phyloP scores from a whole-genome alignment of 2,329 filamentous ascomycete species.

The Colletotrichum eleusines region DNA sequence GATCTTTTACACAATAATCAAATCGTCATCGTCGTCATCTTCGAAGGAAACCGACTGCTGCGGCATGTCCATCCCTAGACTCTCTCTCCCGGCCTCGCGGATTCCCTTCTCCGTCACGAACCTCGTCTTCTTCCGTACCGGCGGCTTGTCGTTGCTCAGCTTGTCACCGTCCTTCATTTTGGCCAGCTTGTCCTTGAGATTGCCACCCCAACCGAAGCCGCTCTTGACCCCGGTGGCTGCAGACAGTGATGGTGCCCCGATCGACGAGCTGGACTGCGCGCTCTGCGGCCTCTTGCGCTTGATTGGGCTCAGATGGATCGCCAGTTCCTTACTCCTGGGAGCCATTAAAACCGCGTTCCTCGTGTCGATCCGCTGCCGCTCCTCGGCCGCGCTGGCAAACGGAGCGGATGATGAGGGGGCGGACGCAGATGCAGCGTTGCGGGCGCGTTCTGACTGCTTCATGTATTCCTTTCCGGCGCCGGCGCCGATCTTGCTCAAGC shows the following conservation, averaged over 20 bases:
- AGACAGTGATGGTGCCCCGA: conserved; percentile 40
- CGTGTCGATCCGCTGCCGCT: conserved; percentile 56
- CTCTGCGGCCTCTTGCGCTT: conserved; percentile 72
- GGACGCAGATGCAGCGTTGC: conserved; percentile 17
- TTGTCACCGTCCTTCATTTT: conserved; percentile 73
- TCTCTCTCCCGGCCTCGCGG: conserved; percentile 80
- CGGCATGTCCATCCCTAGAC: conserved; percentile 67
- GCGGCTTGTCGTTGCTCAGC: conserved; percentile 52
- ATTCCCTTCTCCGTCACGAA: conserved; percentile 85
- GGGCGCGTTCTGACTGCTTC: conserved; percentile 51
- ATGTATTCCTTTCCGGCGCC: conserved; percentile 81
- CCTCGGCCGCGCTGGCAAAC: conserved; percentile 44
- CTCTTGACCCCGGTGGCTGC: conserved; percentile 45
- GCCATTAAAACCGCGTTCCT: conserved; percentile 58
- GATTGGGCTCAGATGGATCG: conserved; percentile 68
- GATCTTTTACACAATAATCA: conserved; percentile 53
- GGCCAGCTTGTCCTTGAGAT: conserved; percentile 66
- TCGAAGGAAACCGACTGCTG: conserved; percentile 42
- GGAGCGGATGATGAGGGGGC: conserved; percentile 13
- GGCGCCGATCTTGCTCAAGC: conserved; percentile 72
- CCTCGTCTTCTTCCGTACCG: conserved; percentile 79
- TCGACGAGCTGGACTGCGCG: conserved; percentile 54
- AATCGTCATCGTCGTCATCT: conserved; percentile 63
- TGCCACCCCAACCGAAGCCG: conserved; percentile 68
- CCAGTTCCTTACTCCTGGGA: conserved; percentile 54